Conservation (phyloP, 2,329 filamentous ascomycete species). For the Ophiobolus disseminans region DNA sequence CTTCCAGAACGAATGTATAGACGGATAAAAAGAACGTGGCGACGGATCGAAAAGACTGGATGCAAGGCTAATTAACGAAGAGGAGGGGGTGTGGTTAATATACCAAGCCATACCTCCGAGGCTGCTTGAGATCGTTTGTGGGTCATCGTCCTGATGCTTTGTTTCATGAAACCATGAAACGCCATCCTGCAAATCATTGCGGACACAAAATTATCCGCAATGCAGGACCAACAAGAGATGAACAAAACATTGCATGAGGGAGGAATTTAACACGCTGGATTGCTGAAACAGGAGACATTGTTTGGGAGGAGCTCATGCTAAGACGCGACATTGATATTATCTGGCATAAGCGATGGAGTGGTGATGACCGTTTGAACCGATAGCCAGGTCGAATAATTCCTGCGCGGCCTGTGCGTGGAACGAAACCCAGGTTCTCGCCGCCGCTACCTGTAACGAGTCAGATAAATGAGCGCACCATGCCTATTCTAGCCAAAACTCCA, state of each 20-base stretch:
- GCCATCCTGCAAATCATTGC: slow-evolving; percentile 34
- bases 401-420: slow-evolving; percentile 10
- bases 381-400: slow-evolving; percentile 7
- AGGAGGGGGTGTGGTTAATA: too few relatives aligned
- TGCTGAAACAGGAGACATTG: not conserved
- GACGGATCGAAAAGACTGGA: not conserved
- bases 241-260: not conserved
- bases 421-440: not conserved
- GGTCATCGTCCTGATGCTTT: slow-evolving; percentile 8
- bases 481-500: not conserved
- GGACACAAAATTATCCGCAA: not conserved
- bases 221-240: not conserved
- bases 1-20: slow-evolving; percentile 23
- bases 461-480: slow-evolving; percentile 9
- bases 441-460: slow-evolving; percentile 1
- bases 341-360: not conserved
- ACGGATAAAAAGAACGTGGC: too few relatives aligned
- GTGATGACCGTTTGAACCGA: slow-evolving; percentile 1
- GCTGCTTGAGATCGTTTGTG: too few relatives aligned
- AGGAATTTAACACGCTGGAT: not conserved
- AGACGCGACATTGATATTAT: slow-evolving; percentile 4
- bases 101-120: too few relatives aligned
- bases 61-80: too few relatives aligned
- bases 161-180: slow-evolving; percentile 29
- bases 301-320: slow-evolving; percentile 1